A percentile compares a stretch with the other conserved stretches of the same genome.
These are phyloP conservation scores for Croton setiger DNA, from an alignment of 441 rosid genomes.

Conservation along the genomic window DNA sequence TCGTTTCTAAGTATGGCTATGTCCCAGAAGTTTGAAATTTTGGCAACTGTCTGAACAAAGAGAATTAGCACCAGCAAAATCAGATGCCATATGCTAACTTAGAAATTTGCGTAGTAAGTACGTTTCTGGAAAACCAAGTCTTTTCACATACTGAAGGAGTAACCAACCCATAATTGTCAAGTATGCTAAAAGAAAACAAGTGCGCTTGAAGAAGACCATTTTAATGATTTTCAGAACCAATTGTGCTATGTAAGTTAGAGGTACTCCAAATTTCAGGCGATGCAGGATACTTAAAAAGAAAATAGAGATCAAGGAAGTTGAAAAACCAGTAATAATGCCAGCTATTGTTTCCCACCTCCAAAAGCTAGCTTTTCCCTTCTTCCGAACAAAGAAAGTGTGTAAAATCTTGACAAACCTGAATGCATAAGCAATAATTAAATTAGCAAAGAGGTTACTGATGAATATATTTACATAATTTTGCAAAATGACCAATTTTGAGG, in stretches of 20 bases:
- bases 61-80: slow-evolving; percentile 15
- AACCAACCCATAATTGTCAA: slow-evolving; percentile 56
- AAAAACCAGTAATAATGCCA: slow-evolving; percentile 54
- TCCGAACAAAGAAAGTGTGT: slow-evolving; percentile 32
- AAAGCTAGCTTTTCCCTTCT: slow-evolving; percentile 31
- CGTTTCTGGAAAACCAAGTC: slow-evolving; percentile 40
- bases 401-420: slow-evolving; percentile 44
- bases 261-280: slow-evolving; percentile 38
- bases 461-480: not conserved
- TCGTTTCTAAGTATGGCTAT: not conserved
- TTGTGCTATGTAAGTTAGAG: slow-evolving; percentile 23
- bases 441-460: not conserved
- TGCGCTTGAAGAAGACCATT: slow-evolving; percentile 38
- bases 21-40: not conserved
- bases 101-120: slow-evolving; percentile 19
- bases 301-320: slow-evolving; percentile 52
- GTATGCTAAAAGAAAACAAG: slow-evolving; percentile 56
- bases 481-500: not conserved
- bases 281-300: slow-evolving; percentile 37
- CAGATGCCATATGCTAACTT: slow-evolving; percentile 12
- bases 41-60: slow-evolving; percentile 4
- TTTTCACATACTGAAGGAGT: slow-evolving; percentile 45
- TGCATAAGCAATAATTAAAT: not conserved
- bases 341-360: slow-evolving; percentile 55
- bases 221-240: slow-evolving; percentile 16